Conservation (phyloP, 257 asterid species). For the Solanum habrochaites region DNA sequence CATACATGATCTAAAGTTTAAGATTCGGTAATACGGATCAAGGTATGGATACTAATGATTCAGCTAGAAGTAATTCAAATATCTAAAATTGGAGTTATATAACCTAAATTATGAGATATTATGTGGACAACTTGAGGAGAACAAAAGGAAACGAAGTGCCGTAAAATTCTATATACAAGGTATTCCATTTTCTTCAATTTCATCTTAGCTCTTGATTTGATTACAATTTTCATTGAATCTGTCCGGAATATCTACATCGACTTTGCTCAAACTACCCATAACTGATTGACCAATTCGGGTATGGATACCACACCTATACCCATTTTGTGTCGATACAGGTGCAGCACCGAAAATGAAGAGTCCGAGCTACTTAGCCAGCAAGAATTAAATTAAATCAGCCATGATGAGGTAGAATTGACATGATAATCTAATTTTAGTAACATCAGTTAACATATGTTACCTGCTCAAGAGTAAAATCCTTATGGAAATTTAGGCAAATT, state of each 20-base stretch:
- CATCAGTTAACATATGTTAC: constrained; percentile 18
- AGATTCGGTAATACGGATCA: not conserved
- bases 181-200: not conserved
- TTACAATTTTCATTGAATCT: not conserved
- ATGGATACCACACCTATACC: not conserved
- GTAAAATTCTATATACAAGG: not conserved
- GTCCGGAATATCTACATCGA: not conserved
- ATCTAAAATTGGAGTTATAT: not conserved
- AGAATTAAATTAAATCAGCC: not conserved
- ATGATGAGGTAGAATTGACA: not conserved
- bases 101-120: not conserved
- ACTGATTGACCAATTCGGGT: not conserved
- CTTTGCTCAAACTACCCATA: not conserved
- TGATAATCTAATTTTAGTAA: not conserved
- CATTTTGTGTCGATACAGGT: not conserved
- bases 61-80: not conserved
- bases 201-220: not conserved
- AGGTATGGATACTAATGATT: not conserved
- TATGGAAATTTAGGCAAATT: constrained; percentile 54
- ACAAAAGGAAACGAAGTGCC: not conserved
- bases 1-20: not conserved
- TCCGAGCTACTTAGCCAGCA: not conserved
- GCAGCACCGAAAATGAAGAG: not conserved
- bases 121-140: not conserved
- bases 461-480: constrained; percentile 72